These are phyloP conservation scores for Glaciozyma antarctica DNA, from an alignment of 768 basidiomycete species.

Conservation along the genomic window DNA sequence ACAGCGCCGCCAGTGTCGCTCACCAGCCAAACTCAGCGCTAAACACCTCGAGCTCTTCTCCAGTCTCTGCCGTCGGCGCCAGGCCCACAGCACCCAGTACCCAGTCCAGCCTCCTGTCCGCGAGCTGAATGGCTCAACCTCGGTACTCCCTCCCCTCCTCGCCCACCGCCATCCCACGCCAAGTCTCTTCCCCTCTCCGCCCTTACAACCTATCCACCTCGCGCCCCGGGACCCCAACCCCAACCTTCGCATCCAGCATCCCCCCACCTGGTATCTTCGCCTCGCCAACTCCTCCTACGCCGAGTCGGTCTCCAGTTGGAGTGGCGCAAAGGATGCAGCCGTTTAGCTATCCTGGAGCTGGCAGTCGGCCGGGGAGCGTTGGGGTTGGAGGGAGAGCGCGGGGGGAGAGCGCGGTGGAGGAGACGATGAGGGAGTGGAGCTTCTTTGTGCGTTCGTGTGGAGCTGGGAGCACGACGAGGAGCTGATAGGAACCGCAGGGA, in stretches of 20 bases:
- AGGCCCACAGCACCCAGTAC: too few relatives aligned
- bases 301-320: background rate
- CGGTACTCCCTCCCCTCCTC: too few relatives aligned
- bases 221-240: too few relatives aligned
- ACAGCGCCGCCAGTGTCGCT: too few relatives aligned
- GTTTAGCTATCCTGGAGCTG: background rate
- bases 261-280: background rate
- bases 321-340: background rate
- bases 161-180: too few relatives aligned
- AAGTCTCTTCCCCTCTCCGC: too few relatives aligned
- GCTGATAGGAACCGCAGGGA: background rate
- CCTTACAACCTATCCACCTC: too few relatives aligned
- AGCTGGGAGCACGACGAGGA: background rate
- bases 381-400: background rate
- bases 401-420: background rate
- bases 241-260: background rate
- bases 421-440: background rate
- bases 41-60: too few relatives aligned
- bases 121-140: too few relatives aligned
- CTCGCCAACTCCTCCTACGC: background rate
- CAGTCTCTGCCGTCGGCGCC: too few relatives aligned
- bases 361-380: background rate
- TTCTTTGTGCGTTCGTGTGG: background rate
- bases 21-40: too few relatives aligned
- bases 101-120: too few relatives aligned